These are phyloP conservation scores for Salisapilia sapeloensis DNA, from an alignment of 352 stramenopile genomes.

Conservation along the genomic window DNA sequence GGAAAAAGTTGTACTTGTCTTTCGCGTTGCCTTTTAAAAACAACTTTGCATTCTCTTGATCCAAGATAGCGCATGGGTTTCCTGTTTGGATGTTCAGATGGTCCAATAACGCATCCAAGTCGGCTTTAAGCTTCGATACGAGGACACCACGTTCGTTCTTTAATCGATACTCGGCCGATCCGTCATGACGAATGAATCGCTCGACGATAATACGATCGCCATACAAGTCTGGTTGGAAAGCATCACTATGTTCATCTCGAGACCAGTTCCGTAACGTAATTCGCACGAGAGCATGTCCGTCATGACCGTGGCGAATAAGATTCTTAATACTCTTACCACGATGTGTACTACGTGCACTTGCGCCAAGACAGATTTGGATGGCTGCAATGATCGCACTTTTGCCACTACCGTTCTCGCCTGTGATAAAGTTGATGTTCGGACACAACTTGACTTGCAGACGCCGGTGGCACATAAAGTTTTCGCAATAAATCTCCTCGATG, in stretches of 20 bases:
- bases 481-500: conserved; percentile 89
- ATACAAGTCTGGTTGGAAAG: conserved; percentile 83
- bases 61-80: conserved; percentile 93
- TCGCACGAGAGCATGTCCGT: conserved; percentile 74
- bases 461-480: conserved; percentile 98
- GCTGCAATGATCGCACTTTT: conserved; percentile 96
- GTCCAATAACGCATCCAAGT: conserved; percentile 89
- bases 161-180: conserved; percentile 50
- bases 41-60: conserved; percentile 97
- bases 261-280: conserved; percentile 89
- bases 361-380: conserved; percentile 94
- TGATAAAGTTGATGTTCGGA: conserved; percentile 79
- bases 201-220: conserved; percentile 89
- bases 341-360: conserved; percentile 85
- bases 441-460: conserved; percentile 81
- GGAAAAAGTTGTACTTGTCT: conserved; percentile 97
- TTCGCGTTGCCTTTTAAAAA: conserved; percentile 89
- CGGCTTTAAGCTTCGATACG: conserved; percentile 79
- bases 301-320: conserved; percentile 86
- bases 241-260: conserved; percentile 58
- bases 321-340: conserved; percentile 91
- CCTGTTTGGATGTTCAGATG: conserved; percentile 90
- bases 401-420: conserved; percentile 87
- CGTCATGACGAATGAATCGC: conserved; percentile 75
- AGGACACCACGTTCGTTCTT: conserved; percentile 37